A percentile compares a stretch with the other conserved stretches of the same genome.
phyloP scores from a whole-genome alignment of 202 grass and related monocot genomes.

The Elaeis oleifera region DNA sequence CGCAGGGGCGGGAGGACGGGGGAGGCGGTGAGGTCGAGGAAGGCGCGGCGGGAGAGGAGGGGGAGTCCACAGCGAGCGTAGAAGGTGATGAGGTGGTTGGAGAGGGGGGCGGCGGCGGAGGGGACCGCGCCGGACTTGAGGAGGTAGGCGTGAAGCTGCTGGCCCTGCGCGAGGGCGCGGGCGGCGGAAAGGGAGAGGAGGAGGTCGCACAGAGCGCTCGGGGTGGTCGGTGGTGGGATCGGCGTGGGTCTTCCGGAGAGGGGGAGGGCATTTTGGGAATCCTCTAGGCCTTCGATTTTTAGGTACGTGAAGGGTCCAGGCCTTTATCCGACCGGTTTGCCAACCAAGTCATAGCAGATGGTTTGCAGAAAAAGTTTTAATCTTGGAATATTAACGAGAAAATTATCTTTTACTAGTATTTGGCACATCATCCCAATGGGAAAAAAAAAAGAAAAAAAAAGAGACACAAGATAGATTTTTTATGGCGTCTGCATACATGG shows the following conservation, averaged over 20 bases:
- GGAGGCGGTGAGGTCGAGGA: slow-evolving; percentile 46
- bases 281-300: too few species aligned
- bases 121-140: slow-evolving; percentile 64
- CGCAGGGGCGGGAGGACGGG: slow-evolving; percentile 38
- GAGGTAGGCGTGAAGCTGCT: slow-evolving; percentile 74
- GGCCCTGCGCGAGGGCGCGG: slow-evolving; percentile 53
- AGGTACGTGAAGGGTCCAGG: too few species aligned
- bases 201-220: slow-evolving; percentile 34
- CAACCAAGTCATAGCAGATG: too few species aligned
- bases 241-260: neutral
- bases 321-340: too few species aligned
- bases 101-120: slow-evolving; percentile 42
- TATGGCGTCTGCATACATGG: too few species aligned
- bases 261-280: slow-evolving; percentile 18
- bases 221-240: slow-evolving; percentile 13
- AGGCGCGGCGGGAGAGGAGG: slow-evolving; percentile 29
- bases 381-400: too few species aligned
- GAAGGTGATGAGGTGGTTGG: slow-evolving; percentile 80
- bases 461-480: too few species aligned
- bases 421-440: too few species aligned
- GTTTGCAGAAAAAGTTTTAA: too few species aligned
- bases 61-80: slow-evolving; percentile 73
- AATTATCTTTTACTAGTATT: too few species aligned
- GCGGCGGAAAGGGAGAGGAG: slow-evolving; percentile 51
- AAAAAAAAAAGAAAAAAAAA: too few species aligned